Percentiles rank a stretch among this genome's conserved stretches.
phyloP scores from a whole-genome alignment of 495 filamentous ascomycete species.

The Penicillium herquei region DNA sequence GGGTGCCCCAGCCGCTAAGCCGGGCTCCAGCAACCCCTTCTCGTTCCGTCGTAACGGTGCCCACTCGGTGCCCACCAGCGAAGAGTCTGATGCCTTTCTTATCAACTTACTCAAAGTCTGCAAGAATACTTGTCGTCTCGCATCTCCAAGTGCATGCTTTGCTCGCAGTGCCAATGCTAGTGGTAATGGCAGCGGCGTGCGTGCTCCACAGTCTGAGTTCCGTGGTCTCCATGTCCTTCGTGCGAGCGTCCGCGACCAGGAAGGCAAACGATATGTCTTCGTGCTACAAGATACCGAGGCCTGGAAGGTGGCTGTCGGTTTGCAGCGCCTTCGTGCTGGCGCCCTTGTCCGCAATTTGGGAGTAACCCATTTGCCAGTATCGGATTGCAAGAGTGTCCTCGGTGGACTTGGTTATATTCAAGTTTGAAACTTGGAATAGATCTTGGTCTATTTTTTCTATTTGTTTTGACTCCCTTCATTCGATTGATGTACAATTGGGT shows the following conservation, averaged over 20 bases:
- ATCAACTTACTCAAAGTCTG: slow-evolving; percentile 57
- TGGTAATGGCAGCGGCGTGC: slow-evolving; percentile 8
- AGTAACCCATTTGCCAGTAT: slow-evolving; percentile 56
- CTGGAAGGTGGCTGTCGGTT: slow-evolving; percentile 87
- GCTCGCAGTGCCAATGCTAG: slow-evolving; percentile 20
- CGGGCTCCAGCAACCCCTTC: slow-evolving; percentile 30
- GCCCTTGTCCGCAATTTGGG: slow-evolving; percentile 65
- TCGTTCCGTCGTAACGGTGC: slow-evolving; percentile 33
- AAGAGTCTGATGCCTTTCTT: slow-evolving; percentile 64
- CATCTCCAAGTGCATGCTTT: slow-evolving; percentile 35
- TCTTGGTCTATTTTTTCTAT: neutral
- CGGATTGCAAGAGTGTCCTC: slow-evolving; percentile 61
- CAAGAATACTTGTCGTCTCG: slow-evolving; percentile 58
- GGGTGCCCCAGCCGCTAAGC: slow-evolving; percentile 22
- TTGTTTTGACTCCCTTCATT: slow-evolving; percentile 2
- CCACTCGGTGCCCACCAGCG: slow-evolving; percentile 52
- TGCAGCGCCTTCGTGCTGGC: slow-evolving; percentile 72
- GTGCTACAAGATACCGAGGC: slow-evolving; percentile 77
- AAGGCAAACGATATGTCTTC: slow-evolving; percentile 81
- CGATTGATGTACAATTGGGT: neutral
- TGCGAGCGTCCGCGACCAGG: slow-evolving; percentile 77
- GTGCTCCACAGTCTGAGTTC: slow-evolving; percentile 43
- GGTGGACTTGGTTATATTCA: slow-evolving; percentile 57
- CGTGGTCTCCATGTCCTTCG: slow-evolving; percentile 75
- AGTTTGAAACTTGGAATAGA: slow-evolving; percentile 20